Percentiles rank a stretch among this genome's conserved stretches.
phyloP scores from a whole-genome alignment of 2,329 filamentous ascomycete species.

The Chaetomiaceae sp. region DNA sequence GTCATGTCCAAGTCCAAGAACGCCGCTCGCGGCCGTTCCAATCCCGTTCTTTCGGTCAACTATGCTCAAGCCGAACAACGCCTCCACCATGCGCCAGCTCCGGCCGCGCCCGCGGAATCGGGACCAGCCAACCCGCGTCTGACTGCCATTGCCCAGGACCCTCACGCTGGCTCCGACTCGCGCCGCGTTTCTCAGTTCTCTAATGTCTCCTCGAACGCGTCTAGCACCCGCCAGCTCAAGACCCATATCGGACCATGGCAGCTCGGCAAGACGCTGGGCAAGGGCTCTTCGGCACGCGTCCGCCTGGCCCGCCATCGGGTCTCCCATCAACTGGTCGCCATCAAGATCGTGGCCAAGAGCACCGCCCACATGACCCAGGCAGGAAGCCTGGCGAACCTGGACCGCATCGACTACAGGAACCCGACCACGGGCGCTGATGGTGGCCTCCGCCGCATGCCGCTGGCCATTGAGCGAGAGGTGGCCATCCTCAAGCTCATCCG shows the following conservation, averaged over 20 bases:
- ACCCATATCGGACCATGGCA: constrained; percentile 92
- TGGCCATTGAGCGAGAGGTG: constrained; percentile 89
- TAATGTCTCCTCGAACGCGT: constrained; percentile 33
- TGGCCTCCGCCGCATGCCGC: constrained; percentile 69
- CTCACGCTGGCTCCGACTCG: constrained; percentile 26
- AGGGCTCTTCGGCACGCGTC: constrained; percentile 85
- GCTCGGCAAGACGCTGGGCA: constrained; percentile 81
- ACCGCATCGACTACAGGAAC: constrained; percentile 61
- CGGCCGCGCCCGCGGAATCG: not conserved
- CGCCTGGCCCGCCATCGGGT: constrained; percentile 75
- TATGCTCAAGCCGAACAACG: constrained; percentile 10
- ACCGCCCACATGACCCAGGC: constrained; percentile 77
- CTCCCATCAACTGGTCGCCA: constrained; percentile 77
- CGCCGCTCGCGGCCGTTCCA: constrained; percentile 13
- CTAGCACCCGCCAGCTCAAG: constrained; percentile 41
- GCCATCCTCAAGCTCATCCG: constrained; percentile 96
- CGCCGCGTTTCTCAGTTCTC: constrained; percentile 39
- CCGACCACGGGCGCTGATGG: constrained; percentile 46
- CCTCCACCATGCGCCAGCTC: not conserved
- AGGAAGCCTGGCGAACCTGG: constrained; percentile 78
- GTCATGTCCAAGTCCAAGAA: constrained; percentile 13
- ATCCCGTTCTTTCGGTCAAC: constrained; percentile 7
- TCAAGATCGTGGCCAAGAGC: constrained; percentile 90
- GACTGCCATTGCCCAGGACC: constrained; percentile 32
- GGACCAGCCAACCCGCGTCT: constrained; percentile 23